phyloP scores from a whole-genome alignment of 805 yeast genomes.

The Candida qinlingensis region DNA sequence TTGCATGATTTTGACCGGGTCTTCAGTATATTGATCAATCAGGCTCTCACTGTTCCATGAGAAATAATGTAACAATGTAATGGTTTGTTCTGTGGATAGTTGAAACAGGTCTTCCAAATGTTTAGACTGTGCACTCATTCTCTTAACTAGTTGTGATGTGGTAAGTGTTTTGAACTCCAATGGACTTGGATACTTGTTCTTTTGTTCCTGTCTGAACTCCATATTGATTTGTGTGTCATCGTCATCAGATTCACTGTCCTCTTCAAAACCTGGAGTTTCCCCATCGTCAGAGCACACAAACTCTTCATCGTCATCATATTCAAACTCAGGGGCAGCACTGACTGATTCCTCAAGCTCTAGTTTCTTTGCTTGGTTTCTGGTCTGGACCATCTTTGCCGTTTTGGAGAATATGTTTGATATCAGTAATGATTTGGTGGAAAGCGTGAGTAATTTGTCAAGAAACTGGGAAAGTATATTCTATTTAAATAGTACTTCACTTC shows the following conservation, averaged over 20 bases:
- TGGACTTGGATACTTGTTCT: conserved; percentile 1
- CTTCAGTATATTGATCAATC: conserved; percentile 49
- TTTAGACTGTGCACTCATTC: conserved; percentile 24
- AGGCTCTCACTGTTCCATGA: conserved; percentile 57
- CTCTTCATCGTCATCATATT: neutral
- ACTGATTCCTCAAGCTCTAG: neutral
- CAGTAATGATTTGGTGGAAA: neutral
- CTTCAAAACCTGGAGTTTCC: neutral
- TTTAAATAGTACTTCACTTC: too few relatives aligned
- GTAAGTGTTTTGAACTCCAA: conserved; percentile 21
- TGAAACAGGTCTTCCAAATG: conserved; percentile 34
- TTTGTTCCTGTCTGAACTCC: neutral
- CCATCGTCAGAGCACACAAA: neutral
- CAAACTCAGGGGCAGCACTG: neutral
- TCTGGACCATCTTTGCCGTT: neutral
- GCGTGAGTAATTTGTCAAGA: too few relatives aligned
- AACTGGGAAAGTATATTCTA: too few relatives aligned
- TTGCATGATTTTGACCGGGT: conserved; percentile 30
- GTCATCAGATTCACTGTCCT: neutral
- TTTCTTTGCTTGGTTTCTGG: neutral
- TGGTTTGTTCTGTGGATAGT: conserved; percentile 33
- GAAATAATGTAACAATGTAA: conserved; percentile 41
- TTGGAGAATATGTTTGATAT: neutral
- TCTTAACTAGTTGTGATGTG: conserved; percentile 22
- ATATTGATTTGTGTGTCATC: neutral